A percentile compares a stretch with the other conserved stretches of the same genome.
phyloP scores from a whole-genome alignment of 257 asterid genomes.

The Voacanga thouarsii region DNA sequence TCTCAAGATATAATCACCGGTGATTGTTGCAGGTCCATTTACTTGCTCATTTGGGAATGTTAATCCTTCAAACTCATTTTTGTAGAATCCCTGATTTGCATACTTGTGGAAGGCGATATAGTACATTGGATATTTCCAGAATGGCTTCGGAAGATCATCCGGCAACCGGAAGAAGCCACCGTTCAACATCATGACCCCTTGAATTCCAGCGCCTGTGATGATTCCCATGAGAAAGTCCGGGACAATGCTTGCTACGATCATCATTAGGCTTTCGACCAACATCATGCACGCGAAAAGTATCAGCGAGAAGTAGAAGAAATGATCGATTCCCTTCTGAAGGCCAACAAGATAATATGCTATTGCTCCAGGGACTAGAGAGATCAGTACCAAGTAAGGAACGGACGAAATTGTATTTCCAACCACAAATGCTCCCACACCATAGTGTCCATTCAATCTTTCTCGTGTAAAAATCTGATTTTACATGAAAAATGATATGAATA shows the following conservation, averaged over 20 bases:
- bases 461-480: constrained; percentile 45
- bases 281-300: constrained; percentile 46
- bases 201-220: constrained; percentile 9
- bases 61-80: constrained; percentile 13
- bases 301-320: constrained; percentile 38
- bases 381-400: constrained; percentile 42
- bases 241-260: constrained; percentile 51
- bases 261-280: constrained; percentile 64
- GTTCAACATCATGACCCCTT: constrained; percentile 21
- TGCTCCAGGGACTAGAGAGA: constrained; percentile 48
- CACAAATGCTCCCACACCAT: constrained; percentile 46
- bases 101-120: constrained; percentile 10
- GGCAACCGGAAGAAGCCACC: constrained; percentile 18
- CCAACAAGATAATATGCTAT: constrained; percentile 57
- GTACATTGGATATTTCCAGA: constrained; percentile 17
- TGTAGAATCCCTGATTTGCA: constrained; percentile 15
- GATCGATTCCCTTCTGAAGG: constrained; percentile 43
- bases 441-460: constrained; percentile 64
- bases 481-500: no score
- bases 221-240: constrained; percentile 20
- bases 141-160: constrained; percentile 9
- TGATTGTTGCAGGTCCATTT: constrained; percentile 1
- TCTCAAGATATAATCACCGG: constrained; percentile 13
- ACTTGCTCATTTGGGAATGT: background rate
- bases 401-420: constrained; percentile 59